These are phyloP conservation scores for Spizellomyces punctatus DNA, from an alignment of 192 early-diverging fungal genomes.

Conservation along the genomic window DNA sequence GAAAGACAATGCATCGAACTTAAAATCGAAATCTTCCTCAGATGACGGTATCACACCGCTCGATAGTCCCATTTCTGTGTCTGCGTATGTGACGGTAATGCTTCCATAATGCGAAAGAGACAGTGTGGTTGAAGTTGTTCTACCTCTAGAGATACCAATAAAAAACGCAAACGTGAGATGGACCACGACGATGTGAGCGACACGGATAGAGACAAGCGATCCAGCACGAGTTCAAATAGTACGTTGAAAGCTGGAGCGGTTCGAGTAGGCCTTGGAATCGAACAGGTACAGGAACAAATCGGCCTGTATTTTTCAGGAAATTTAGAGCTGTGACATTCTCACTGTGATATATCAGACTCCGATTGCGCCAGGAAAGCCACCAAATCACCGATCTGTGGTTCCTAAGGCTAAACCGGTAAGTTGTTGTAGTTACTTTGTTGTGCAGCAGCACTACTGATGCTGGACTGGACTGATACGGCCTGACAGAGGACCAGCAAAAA, in stretches of 20 bases:
- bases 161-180: slow-evolving; percentile 29
- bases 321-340: neutral
- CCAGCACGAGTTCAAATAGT: slow-evolving; percentile 2
- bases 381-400: slow-evolving; percentile 1
- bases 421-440: neutral
- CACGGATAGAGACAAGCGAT: slow-evolving; percentile 12
- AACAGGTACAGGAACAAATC: neutral
- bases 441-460: neutral
- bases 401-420: slow-evolving; percentile 27
- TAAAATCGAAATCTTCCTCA: neutral
- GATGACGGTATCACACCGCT: neutral
- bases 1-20: too few species aligned
- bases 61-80: neutral
- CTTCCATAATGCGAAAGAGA: neutral
- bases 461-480: neutral
- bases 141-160: slow-evolving; percentile 13
- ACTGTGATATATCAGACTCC: neutral
- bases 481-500: slow-evolving; percentile 24
- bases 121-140: neutral
- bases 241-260: neutral
- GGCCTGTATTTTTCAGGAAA: neutral
- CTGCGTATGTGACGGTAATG: neutral
- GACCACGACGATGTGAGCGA: slow-evolving; percentile 19
- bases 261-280: neutral
- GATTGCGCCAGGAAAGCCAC: neutral